Evolutionary conservation across 331 rosid genomes (phyloP).

Genomic region (Quercus tomentella): DNA sequence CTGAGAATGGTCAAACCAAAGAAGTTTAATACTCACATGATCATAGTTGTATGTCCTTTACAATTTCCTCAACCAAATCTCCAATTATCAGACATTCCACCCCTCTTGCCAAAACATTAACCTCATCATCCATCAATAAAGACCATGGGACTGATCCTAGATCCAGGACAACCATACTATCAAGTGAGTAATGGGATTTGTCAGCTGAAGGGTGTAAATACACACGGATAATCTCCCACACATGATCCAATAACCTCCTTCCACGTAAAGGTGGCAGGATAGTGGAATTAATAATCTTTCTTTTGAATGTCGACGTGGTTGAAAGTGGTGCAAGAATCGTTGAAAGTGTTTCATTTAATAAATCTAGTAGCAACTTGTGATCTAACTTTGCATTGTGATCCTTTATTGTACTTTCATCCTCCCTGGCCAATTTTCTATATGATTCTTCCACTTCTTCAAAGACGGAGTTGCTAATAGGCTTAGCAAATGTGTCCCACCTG

Average conservation of each 20-base stretch:
- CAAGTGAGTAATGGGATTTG: slow-evolving; percentile 46
- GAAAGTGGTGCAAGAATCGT: slow-evolving; percentile 58
- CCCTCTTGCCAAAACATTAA: slow-evolving; percentile 51
- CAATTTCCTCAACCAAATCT: slow-evolving; percentile 70
- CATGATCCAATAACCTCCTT: slow-evolving; percentile 57
- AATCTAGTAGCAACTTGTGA: slow-evolving; percentile 59
- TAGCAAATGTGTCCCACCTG: slow-evolving; percentile 55
- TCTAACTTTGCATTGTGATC: slow-evolving; percentile 41
- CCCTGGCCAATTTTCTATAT: slow-evolving; percentile 36
- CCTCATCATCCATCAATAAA: slow-evolving; percentile 43
- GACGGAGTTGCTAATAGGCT: slow-evolving; percentile 67
- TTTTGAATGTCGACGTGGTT: slow-evolving; percentile 42
- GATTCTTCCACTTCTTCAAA: slow-evolving; percentile 89
- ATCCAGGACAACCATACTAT: slow-evolving; percentile 61
- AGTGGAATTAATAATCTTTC: slow-evolving; percentile 43
- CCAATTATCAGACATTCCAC: slow-evolving; percentile 55
- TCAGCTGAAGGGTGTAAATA: slow-evolving; percentile 43
- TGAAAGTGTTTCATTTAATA: slow-evolving; percentile 78
- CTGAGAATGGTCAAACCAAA: slow-evolving; percentile 23
- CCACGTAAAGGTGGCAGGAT: slow-evolving; percentile 47
- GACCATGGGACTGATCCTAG: slow-evolving; percentile 57
- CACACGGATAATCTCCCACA: slow-evolving; percentile 50
- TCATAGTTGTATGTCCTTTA: slow-evolving; percentile 47
- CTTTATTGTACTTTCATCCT: slow-evolving; percentile 27
- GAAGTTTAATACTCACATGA: slow-evolving; percentile 6